phyloP scores from a whole-genome alignment of 495 filamentous ascomycete genomes.

The Astrothelium subdiscretum region DNA sequence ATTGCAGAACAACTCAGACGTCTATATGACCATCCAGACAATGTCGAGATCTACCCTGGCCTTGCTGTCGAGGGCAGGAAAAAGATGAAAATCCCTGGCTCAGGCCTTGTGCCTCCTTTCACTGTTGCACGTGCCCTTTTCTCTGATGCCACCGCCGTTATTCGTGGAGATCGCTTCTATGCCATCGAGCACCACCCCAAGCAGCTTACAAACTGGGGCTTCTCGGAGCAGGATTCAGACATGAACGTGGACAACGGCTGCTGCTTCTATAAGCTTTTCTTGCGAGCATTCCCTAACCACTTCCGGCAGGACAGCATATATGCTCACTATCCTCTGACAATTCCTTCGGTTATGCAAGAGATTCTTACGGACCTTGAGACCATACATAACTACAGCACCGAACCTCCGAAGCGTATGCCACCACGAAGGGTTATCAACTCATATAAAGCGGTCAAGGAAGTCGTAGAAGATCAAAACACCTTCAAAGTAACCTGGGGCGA shows the following conservation, averaged over 20 bases:
- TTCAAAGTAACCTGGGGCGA: constrained; percentile 49
- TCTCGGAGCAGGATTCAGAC: constrained; percentile 40
- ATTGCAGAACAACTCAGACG: constrained; percentile 59
- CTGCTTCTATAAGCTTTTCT: constrained; percentile 49
- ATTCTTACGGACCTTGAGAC: constrained; percentile 38
- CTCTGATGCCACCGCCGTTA: constrained; percentile 75
- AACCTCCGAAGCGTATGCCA: constrained; percentile 29
- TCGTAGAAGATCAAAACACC: constrained; percentile 37
- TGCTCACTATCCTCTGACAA: constrained; percentile 48
- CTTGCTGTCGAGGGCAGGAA: constrained; percentile 75
- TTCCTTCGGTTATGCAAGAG: constrained; percentile 37
- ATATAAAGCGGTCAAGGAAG: constrained; percentile 37
- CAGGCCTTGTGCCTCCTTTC: constrained; percentile 70
- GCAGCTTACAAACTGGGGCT: constrained; percentile 74
- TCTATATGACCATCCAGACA: constrained; percentile 69
- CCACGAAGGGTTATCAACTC: constrained; percentile 34
- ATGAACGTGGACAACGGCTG: constrained; percentile 42
- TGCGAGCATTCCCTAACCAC: constrained; percentile 49
- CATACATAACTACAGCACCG: constrained; percentile 39
- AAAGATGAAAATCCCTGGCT: constrained; percentile 58
- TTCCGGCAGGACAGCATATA: constrained; percentile 46
- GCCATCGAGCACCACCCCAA: constrained; percentile 59
- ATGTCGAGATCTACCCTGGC: constrained; percentile 73
- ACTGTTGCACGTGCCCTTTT: constrained; percentile 75
- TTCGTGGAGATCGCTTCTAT: constrained; percentile 79